Base-by-base conservation (phyloP, 352 stramenopile genomes). In the Pythium insidiosum region DNA sequence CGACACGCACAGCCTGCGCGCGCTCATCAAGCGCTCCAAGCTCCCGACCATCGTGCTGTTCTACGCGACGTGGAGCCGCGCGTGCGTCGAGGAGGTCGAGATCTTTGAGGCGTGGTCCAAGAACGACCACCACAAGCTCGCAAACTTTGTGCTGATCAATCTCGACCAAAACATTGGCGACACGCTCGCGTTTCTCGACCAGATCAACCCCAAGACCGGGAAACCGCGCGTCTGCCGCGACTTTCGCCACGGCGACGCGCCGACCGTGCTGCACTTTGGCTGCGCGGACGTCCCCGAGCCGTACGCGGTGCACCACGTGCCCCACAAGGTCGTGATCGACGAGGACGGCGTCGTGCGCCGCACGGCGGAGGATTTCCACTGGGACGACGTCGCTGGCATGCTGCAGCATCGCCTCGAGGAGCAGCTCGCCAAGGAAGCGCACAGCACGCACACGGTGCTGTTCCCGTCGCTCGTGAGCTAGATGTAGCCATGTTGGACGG, bases 91-190 rank as follows among this genome's bases (percentile, higher is more conserved):
- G 3, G 71, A 81, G 22, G 65, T 83, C 26, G 69, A 80, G 49
- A 35, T 62, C 26, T 74, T 85, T 43, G 67, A 83, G 34, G 49
- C 58, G 2, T 76, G 71, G 51, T 83, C 65, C 45, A 84, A 83
- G 49, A 53, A 48, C 46, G 61, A 49, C 15, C 55, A 74, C 47
- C 26, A 66, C 60, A 65, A 59, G 44, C 39, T 68, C 18, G 53
- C 64, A 41, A 82, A 82, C 55, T 82, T 84, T 43, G 62, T 82
- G 41, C 60, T 84, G 34, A 58, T 84, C 43, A 84, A 65, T 35
- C 36, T 84, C 6, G 72, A 84, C 47, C 66, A 84, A 56, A 74
- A 84, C 50, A 48, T 83, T 19, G 41, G 53, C 29, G 59, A 63
- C 18, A 64, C 72, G 29, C 48, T 84, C 20, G 47, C 37, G 22